A percentile compares a stretch with the other conserved stretches of the same genome.
Evolutionary conservation across 805 yeast species (phyloP).

Genomic region (Kluyveromyces dobzhanskii): DNA sequence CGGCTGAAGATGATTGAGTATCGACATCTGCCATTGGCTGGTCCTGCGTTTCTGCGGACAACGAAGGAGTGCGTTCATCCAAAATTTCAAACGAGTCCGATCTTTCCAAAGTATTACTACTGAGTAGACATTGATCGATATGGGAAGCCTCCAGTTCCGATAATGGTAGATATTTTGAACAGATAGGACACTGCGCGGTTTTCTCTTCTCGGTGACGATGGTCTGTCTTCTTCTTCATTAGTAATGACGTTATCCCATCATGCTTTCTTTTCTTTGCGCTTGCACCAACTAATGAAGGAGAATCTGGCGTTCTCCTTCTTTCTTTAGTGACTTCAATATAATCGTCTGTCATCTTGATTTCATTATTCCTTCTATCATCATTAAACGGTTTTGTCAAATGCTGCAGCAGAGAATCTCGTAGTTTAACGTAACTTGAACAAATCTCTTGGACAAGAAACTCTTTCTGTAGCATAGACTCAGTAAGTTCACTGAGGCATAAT

Average conservation of each 20-base stretch:
- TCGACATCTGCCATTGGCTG: neutral
- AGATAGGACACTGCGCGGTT: conserved; percentile 59
- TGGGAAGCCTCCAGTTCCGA: conserved; percentile 50
- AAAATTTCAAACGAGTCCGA: conserved; percentile 1
- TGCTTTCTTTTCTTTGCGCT: conserved; percentile 10
- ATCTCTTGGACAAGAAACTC: conserved; percentile 68
- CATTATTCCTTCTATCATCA: conserved; percentile 19
- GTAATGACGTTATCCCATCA: conserved; percentile 7
- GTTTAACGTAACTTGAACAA: conserved; percentile 40
- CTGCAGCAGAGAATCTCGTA: conserved; percentile 35
- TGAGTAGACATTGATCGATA: conserved; percentile 48
- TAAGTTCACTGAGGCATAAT: conserved; percentile 59
- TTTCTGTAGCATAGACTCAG: conserved; percentile 60
- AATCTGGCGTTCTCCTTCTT: conserved; percentile 10
- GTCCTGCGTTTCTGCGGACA: neutral
- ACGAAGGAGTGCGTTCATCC: neutral
- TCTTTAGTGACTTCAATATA: conserved; percentile 10
- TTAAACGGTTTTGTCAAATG: conserved; percentile 17
- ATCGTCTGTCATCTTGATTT: conserved; percentile 5
- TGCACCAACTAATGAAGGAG: no score
- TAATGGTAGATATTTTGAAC: conserved; percentile 46
- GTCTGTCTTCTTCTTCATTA: conserved; percentile 9
- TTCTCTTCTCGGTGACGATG: conserved; percentile 7
- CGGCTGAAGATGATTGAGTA: no score
- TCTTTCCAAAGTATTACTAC: conserved; percentile 10